Percentiles rank a stretch among this genome's conserved stretches.
Conservation (phyloP, 2,329 filamentous ascomycete genomes). For the Epicoccum nigrum region DNA sequence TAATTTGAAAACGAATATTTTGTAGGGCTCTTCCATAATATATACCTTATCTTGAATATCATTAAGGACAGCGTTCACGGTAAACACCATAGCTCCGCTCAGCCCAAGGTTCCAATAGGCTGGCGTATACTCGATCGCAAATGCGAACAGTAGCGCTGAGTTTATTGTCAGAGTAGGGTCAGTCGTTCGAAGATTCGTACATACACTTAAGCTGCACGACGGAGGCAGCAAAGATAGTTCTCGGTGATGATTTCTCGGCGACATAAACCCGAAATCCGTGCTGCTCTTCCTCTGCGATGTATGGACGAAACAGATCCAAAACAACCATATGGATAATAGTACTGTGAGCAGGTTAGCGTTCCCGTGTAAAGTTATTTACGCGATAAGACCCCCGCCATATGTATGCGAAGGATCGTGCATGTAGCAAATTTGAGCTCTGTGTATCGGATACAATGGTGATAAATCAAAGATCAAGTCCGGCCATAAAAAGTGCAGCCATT, state of each 20-base stretch:
- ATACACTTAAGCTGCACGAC: slow-evolving; percentile 18
- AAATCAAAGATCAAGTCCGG: no score
- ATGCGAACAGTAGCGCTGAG: slow-evolving; percentile 13
- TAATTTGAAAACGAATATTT: no score
- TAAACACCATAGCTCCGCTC: slow-evolving; percentile 15
- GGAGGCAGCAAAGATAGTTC: slow-evolving; percentile 19
- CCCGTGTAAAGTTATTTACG: no score
- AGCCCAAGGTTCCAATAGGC: slow-evolving; percentile 15
- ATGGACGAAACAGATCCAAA: slow-evolving; percentile 20
- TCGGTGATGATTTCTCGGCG: slow-evolving; percentile 8
- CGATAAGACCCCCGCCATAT: no score
- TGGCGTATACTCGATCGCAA: slow-evolving; percentile 11
- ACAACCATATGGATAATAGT: slow-evolving; percentile 11
- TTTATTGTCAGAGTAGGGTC: background rate
- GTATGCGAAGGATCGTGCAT: no score
- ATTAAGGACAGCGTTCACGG: slow-evolving; percentile 16
- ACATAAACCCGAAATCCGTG: slow-evolving; percentile 15
- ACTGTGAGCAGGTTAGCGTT: background rate
- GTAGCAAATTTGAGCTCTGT: no score
- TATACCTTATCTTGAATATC: slow-evolving; percentile 11
- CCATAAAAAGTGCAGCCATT: no score
- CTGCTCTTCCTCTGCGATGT: slow-evolving; percentile 12
- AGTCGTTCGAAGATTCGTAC: no score
- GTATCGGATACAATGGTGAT: no score
- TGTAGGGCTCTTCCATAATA: no score